Evolutionary conservation across 1,284 basidiomycete genomes (phyloP), one percentile per base, ranked within the genome.

Genomic region (Austroboletus rostrupii): DNA sequence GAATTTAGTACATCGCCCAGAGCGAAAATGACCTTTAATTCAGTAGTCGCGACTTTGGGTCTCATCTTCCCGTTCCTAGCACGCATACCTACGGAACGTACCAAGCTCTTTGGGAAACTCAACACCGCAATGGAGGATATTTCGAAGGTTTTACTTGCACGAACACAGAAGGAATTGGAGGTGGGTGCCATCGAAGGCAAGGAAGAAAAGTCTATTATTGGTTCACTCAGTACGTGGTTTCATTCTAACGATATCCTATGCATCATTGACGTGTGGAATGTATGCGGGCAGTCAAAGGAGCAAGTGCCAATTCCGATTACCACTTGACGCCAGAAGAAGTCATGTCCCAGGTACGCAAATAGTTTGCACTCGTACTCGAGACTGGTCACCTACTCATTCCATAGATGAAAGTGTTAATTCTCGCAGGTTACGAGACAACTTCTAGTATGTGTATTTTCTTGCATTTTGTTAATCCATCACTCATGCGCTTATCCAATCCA

Each of bases 321-420:
- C 70, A 70, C 42, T 73, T 90, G 74, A 75, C 79, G 4, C 73
- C 79, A 43, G 79, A 81, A 20, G 88, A 92, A 61, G 78, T 90
- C 23, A 57, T 83, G 48, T 81, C 84, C 3, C 80, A 83, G 70
- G 69, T 67, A 47, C 35, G 43, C 14, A 14, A 13, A 19, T 40
- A 23, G 44, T 3, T 21, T 21, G 14, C 14, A 46, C 8, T 5
- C 9, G 5, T 19, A 1, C n/a, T 41, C 14, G 10, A 13, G 5
- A 9, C 13, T n/a, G 13, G 8, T 38, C 17, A 5, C 16, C 5
- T 5, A 2, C 19, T 2, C 3, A 21, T 44, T 35, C 6, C 9
- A 11, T 39, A 68, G 66, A 67, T 72, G 65, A 70, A 65, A 43
- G 55, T 68, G 1, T 57, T 73, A 10, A 57, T 73, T 19, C 17